Evolutionary conservation across 768 basidiomycete genomes (phyloP).

Genomic region (Mycena rebaudengoi): DNA sequence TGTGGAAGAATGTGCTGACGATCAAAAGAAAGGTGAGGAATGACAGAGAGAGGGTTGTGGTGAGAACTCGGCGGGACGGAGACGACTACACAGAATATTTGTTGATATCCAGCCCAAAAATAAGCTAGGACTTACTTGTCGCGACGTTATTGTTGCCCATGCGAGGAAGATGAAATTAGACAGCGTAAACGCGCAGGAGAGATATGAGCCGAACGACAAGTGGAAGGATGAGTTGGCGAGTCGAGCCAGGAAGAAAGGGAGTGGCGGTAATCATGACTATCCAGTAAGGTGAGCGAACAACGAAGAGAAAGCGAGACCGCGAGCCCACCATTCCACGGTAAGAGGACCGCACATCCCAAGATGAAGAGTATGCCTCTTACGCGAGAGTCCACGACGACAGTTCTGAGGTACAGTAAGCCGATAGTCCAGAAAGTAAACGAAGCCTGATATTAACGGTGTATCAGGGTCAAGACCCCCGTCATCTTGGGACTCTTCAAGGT

Average conservation of each 20-base stretch:
- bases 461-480: slow-evolving; percentile 32
- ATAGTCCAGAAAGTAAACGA: not conserved
- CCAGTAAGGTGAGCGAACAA: not conserved
- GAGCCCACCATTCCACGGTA: slow-evolving; percentile 93
- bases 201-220: slow-evolving; percentile 70
- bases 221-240: slow-evolving; percentile 66
- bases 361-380: slow-evolving; percentile 75
- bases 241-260: slow-evolving; percentile 80
- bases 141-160: slow-evolving; percentile 75
- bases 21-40: slow-evolving; percentile 67
- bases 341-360: slow-evolving; percentile 79
- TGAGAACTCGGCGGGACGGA: slow-evolving; percentile 64
- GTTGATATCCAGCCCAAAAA: not conserved
- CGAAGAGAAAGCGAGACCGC: not conserved
- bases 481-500: slow-evolving; percentile 37
- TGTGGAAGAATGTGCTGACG: slow-evolving; percentile 68
- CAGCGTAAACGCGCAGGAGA: slow-evolving; percentile 69
- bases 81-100: slow-evolving; percentile 54
- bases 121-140: slow-evolving; percentile 57
- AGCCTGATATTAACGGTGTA: slow-evolving; percentile 33
- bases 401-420: slow-evolving; percentile 6
- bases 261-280: slow-evolving; percentile 87
- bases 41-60: slow-evolving; percentile 58
- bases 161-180: slow-evolving; percentile 76
- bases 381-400: slow-evolving; percentile 43